These are phyloP conservation scores for Periconia digitata DNA, from an alignment of 2,329 filamentous ascomycete species.

Conservation along the genomic window DNA sequence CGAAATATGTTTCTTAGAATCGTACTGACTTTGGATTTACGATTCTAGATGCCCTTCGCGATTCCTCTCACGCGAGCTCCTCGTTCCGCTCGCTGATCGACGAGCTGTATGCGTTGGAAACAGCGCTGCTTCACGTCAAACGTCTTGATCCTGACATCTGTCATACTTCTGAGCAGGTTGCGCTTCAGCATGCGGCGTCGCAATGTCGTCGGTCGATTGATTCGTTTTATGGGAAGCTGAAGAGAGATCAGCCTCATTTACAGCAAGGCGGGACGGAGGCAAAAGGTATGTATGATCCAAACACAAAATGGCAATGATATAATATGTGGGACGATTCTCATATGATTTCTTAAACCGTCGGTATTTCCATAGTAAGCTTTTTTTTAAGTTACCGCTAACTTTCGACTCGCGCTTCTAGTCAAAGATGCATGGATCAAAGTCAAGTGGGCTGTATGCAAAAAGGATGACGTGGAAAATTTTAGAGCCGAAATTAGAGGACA, in stretches of 20 bases:
- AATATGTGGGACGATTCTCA: too few relatives aligned
- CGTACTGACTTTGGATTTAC: too few relatives aligned
- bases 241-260: constrained; percentile 30
- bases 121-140: constrained; percentile 27
- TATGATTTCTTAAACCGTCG: too few relatives aligned
- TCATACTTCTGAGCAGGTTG: constrained; percentile 16
- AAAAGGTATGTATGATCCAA: not conserved
- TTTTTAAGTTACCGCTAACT: too few relatives aligned
- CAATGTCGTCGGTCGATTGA: constrained; percentile 30
- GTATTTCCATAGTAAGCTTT: too few relatives aligned
- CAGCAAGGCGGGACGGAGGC: constrained; percentile 1
- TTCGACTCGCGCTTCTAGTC: too few relatives aligned
- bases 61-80: constrained; percentile 20
- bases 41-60: constrained; percentile 25
- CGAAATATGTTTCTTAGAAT: too few relatives aligned
- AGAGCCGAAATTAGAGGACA: constrained; percentile 25
- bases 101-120: constrained; percentile 28
- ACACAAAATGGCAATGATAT: too few relatives aligned
- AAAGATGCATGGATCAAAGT: constrained; percentile 28
- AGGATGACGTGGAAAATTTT: constrained; percentile 28
- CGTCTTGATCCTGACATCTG: constrained; percentile 22
- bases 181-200: constrained; percentile 22
- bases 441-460: constrained; percentile 28
- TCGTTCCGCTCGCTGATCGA: constrained; percentile 27
- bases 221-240: constrained; percentile 25